Conservation (phyloP, 1,284 basidiomycete species). For the Ustilago crameri region DNA sequence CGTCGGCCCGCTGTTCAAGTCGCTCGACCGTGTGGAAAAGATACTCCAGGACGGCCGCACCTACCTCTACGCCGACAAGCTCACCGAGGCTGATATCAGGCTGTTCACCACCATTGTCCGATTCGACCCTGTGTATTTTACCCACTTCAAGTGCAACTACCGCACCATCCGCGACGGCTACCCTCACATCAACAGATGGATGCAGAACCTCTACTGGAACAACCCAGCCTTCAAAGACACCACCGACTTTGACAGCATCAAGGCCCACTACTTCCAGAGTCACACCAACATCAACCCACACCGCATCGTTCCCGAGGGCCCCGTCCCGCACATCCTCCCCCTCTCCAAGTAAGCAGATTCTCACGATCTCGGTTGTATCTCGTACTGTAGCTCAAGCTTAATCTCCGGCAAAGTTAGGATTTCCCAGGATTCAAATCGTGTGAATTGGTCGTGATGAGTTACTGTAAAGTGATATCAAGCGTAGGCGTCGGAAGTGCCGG, state of each 20-base stretch:
- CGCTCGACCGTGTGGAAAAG: slow-evolving; percentile 83
- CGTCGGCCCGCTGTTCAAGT: slow-evolving; percentile 75
- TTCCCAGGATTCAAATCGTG: too few relatives aligned
- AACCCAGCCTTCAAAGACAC: slow-evolving; percentile 84
- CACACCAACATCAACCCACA: slow-evolving; percentile 65
- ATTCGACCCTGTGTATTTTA: slow-evolving; percentile 83
- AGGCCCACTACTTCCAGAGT: slow-evolving; percentile 68
- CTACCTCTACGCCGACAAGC: slow-evolving; percentile 80
- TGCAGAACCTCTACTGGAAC: slow-evolving; percentile 91
- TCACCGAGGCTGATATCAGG: slow-evolving; percentile 89
- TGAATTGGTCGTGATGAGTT: too few relatives aligned
- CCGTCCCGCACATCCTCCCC: slow-evolving; percentile 58
- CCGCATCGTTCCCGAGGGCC: slow-evolving; percentile 61
- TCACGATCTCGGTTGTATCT: too few relatives aligned
- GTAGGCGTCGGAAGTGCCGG: too few relatives aligned
- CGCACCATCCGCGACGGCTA: slow-evolving; percentile 58
- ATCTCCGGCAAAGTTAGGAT: too few relatives aligned
- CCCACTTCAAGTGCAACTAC: slow-evolving; percentile 92
- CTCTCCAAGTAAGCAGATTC: slow-evolving; percentile 40
- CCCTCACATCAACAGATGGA: slow-evolving; percentile 71
- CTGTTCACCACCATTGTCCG: slow-evolving; percentile 89
- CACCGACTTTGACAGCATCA: slow-evolving; percentile 79
- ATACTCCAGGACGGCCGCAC: slow-evolving; percentile 79
- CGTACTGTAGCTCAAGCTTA: too few relatives aligned
- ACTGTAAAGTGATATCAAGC: too few relatives aligned